A percentile compares a stretch with the other conserved stretches of the same genome.
Evolutionary conservation across 306 rosid genomes (phyloP).

Genomic region (Cajanus cajan): DNA sequence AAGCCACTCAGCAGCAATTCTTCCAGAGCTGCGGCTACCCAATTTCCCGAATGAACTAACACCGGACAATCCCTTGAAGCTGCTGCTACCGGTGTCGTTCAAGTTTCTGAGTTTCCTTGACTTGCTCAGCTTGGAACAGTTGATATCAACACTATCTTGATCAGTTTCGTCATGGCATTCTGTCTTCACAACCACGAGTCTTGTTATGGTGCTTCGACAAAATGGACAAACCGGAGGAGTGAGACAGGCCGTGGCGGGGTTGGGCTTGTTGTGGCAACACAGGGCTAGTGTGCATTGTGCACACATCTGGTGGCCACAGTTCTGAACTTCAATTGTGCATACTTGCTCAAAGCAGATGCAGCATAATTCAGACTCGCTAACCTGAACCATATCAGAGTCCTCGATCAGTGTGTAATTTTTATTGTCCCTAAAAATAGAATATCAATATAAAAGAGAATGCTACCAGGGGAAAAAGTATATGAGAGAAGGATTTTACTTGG

Average conservation of each 20-base stretch:
- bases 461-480: background rate
- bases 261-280: slow-evolving; percentile 94
- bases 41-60: slow-evolving; percentile 58
- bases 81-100: slow-evolving; percentile 73
- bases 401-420: slow-evolving; percentile 1
- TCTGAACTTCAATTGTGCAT: slow-evolving; percentile 83
- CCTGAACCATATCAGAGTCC: slow-evolving; percentile 55
- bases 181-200: slow-evolving; percentile 56
- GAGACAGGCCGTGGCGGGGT: slow-evolving; percentile 65
- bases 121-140: slow-evolving; percentile 57
- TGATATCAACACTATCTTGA: slow-evolving; percentile 42
- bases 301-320: slow-evolving; percentile 98
- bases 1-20: slow-evolving; percentile 65
- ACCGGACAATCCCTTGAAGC: slow-evolving; percentile 68
- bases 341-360: slow-evolving; percentile 97
- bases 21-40: slow-evolving; percentile 65
- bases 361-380: slow-evolving; percentile 75
- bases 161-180: slow-evolving; percentile 53
- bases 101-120: slow-evolving; percentile 58
- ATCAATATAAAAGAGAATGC: background rate
- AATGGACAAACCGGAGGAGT: slow-evolving; percentile 94
- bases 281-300: slow-evolving; percentile 94
- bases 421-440: slow-evolving; percentile 21
- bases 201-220: slow-evolving; percentile 77
- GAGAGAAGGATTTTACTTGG: background rate